Conservation (phyloP, 306 rosid species). For the Vigna reflexopilosa region DNA sequence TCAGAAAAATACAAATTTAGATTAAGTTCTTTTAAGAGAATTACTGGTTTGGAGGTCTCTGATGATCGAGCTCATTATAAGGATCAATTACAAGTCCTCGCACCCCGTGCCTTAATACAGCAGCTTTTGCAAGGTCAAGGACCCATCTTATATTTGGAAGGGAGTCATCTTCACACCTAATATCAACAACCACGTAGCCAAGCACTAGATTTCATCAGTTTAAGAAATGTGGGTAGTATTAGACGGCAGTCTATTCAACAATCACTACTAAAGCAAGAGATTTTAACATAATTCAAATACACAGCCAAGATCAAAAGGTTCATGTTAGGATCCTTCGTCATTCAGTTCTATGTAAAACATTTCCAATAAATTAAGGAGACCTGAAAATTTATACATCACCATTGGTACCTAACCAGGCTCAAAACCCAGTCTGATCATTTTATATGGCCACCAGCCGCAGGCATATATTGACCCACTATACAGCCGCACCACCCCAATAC, state of each 20-base stretch:
- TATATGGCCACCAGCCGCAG: background rate
- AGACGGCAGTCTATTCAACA: conserved; percentile 37
- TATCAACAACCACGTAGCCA: conserved; percentile 40
- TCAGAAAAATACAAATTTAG: conserved; percentile 21
- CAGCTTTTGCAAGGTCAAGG: conserved; percentile 88
- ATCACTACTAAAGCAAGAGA: conserved; percentile 26
- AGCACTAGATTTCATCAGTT: conserved; percentile 19
- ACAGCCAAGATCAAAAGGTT: conserved; percentile 20
- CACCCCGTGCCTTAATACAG: conserved; percentile 90
- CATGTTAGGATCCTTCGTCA: conserved; percentile 1
- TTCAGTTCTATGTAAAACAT: conserved; percentile 18
- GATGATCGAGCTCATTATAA: conserved; percentile 97
- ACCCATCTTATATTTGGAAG: conserved; percentile 91
- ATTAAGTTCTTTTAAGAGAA: conserved; percentile 42
- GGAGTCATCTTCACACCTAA: conserved; percentile 89
- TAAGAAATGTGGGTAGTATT: conserved; percentile 21
- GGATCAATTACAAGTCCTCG: conserved; percentile 99
- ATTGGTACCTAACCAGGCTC: conserved; percentile 3
- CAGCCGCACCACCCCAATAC: background rate
- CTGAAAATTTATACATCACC: conserved; percentile 11
- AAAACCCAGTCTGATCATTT: background rate
- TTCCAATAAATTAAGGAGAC: conserved; percentile 4
- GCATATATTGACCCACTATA: background rate
- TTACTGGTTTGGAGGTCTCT: conserved; percentile 87
- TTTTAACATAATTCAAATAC: background rate